phyloP scores from a whole-genome alignment of 768 basidiomycete genomes.

The Macrolepiota dolichaula region DNA sequence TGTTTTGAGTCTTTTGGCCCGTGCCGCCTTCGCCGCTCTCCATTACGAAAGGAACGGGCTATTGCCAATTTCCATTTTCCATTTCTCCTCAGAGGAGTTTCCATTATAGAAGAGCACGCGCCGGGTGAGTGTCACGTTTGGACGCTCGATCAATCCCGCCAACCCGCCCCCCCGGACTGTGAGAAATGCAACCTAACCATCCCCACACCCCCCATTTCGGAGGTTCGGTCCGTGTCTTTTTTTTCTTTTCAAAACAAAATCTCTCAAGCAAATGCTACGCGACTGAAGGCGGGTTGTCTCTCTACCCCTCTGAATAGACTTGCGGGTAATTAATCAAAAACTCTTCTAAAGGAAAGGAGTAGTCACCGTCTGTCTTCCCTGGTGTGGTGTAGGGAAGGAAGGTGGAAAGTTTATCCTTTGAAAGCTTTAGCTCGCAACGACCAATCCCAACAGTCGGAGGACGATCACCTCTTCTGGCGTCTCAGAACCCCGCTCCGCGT shows the following conservation, averaged over 20 bases:
- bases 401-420: not conserved
- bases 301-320: not conserved
- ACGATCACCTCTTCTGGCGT: not conserved
- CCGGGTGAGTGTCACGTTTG: not conserved
- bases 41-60: not conserved
- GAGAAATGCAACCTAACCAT: not conserved
- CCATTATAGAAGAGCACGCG: not conserved
- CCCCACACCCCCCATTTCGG: not conserved
- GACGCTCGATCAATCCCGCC: not conserved
- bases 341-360: not conserved
- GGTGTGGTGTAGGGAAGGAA: not conserved
- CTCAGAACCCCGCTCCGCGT: not conserved
- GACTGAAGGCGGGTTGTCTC: not conserved
- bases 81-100: not conserved
- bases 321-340: not conserved
- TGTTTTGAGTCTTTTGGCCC: not conserved
- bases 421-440: not conserved
- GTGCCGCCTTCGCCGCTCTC: conserved; percentile 8
- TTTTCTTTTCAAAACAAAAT: not conserved
- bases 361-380: not conserved
- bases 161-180: not conserved
- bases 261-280: too few species aligned
- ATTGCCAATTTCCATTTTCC: not conserved
- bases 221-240: not conserved
- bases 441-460: not conserved